Evolutionary conservation across 2,329 filamentous ascomycete genomes (phyloP).

Genomic region (Aspergillus sp.): DNA sequence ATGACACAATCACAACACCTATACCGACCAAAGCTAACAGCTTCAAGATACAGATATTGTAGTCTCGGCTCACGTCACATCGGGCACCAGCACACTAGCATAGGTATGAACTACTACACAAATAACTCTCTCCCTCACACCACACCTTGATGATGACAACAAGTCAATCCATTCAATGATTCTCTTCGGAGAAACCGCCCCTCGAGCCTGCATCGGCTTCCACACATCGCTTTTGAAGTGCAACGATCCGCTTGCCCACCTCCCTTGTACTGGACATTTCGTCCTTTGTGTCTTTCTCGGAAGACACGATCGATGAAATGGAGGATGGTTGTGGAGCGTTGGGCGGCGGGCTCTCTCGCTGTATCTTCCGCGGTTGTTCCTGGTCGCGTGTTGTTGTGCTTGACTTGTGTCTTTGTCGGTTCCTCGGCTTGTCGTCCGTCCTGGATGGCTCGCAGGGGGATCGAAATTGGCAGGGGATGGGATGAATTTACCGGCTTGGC

Average conservation of each 20-base stretch:
- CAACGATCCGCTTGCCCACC: slow-evolving; percentile 28
- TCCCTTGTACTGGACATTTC: slow-evolving; percentile 46
- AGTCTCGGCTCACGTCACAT: background rate
- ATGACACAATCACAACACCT: background rate
- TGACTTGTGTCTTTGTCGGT: slow-evolving; percentile 34
- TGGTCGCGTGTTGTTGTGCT: slow-evolving; percentile 24
- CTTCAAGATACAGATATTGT: slow-evolving; percentile 13
- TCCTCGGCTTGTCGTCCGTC: slow-evolving; percentile 32
- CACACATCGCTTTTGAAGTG: slow-evolving; percentile 15
- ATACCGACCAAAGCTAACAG: slow-evolving; percentile 7
- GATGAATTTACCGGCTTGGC: slow-evolving; percentile 44
- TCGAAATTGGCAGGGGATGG: slow-evolving; percentile 38
- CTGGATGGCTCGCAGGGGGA: slow-evolving; percentile 32
- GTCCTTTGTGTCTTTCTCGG: slow-evolving; percentile 14
- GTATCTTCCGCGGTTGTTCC: slow-evolving; percentile 16
- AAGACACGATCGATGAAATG: slow-evolving; percentile 19
- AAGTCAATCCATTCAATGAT: slow-evolving; percentile 64
- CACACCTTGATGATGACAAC: slow-evolving; percentile 53
- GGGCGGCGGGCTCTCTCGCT: slow-evolving; percentile 25
- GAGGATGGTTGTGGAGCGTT: slow-evolving; percentile 46
- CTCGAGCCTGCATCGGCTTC: slow-evolving; percentile 27
- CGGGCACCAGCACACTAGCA: slow-evolving; percentile 4
- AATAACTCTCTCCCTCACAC: slow-evolving; percentile 10
- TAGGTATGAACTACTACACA: slow-evolving; percentile 20
- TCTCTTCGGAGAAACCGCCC: slow-evolving; percentile 38